Conservation (phyloP, 164 flowering plant species). For the Tinospora cordifolia region DNA sequence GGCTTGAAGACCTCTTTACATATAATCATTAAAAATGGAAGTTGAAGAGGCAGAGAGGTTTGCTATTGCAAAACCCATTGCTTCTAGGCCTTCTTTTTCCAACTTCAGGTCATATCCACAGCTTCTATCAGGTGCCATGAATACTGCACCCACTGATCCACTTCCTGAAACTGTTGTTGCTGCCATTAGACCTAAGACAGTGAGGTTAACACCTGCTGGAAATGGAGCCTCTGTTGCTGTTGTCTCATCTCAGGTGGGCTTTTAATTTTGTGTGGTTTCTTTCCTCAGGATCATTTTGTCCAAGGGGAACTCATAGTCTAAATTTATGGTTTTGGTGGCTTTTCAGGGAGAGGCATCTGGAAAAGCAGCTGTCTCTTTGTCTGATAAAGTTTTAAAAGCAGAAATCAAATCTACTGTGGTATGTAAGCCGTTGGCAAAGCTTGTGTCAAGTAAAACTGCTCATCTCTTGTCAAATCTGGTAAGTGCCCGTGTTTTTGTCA, state of each 20-base stretch:
- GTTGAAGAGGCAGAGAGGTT: conserved; percentile 51
- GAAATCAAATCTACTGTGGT: conserved; percentile 43
- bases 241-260: conserved; percentile 36
- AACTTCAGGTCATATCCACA: conserved; percentile 56
- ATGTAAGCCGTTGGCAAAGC: conserved; percentile 80
- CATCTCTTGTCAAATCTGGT: conserved; percentile 76
- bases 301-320: conserved; percentile 2
- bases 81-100: conserved; percentile 78
- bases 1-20: conserved; percentile 12
- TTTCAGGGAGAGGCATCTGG: conserved; percentile 48
- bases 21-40: conserved; percentile 44
- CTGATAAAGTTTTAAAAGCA: conserved; percentile 25
- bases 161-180: conserved; percentile 41
- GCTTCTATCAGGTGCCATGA: conserved; percentile 65
- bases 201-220: conserved; percentile 49
- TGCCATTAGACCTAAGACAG: conserved; percentile 82
- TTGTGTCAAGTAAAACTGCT: conserved; percentile 61
- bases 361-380: conserved; percentile 24
- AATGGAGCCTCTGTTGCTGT: conserved; percentile 25
- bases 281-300: conserved; percentile 8
- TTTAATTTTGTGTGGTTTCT: conserved; percentile 5
- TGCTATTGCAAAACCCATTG: conserved; percentile 71
- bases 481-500: conserved; percentile 18
- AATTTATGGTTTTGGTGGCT: background rate
- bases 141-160: conserved; percentile 40